Evolutionary conservation across 805 yeast species (phyloP), one percentile per base, ranked within the genome.

Genomic region (Candida vaughaniae): DNA sequence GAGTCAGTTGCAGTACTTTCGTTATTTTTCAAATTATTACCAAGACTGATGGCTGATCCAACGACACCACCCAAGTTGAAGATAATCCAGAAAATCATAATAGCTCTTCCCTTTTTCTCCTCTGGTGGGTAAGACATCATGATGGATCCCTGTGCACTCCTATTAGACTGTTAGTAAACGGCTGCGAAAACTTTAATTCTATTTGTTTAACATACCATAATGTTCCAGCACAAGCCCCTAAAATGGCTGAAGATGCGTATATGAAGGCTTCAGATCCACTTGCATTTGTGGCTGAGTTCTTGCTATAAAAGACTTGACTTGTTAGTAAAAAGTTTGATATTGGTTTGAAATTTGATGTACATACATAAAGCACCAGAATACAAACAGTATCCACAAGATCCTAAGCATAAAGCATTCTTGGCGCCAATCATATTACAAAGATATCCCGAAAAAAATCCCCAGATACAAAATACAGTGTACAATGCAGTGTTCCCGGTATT

Each of bases 41-140:
- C 77, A 51, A 78, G 67, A 10, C 82, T 80, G 40, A 78, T 72
- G 25, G 75, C 59, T 9, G 77, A 62, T 25, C 83, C 83, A 39
- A 78, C 73, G 37, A 77, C 82, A 7, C 77, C 78, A 49, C 83
- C 83, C 39, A 75, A 55, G 58, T 77, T 75, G 64, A 78, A 78
- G 35, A 78, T 75, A 44, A 71, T 62, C 83, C 83, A 78, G 54
- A 77, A 77, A n/a, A 71, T 55, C 66, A 75, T 72, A 30, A 78
- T 66, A 34, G 71, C 76, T 22, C 58, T 56, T 25, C 79, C 83
- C 56, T 78, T 78, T 14, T 47, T 60, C 23, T 59, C 52, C 56
- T 78, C 82, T 16, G 73, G 57, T 3, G 82, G 75, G 43, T 78
- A 78, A 11, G 77, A 60, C 74, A 77, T 69, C 43, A 77, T 69